Evolutionary conservation across 1,284 basidiomycete species (phyloP).

Genomic region (Neolentinus lepideus): DNA sequence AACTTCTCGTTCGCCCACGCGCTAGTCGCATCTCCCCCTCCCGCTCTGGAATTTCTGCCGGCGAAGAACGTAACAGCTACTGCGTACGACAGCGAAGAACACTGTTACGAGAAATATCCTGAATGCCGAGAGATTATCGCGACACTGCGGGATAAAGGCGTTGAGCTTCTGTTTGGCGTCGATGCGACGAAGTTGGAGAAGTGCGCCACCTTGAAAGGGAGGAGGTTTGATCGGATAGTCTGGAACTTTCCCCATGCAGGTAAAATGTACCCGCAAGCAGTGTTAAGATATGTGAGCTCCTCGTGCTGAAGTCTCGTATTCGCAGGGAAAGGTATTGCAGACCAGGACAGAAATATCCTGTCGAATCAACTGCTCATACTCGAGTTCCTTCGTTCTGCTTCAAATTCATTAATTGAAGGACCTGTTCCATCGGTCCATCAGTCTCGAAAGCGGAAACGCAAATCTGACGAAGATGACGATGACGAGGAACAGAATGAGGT

Average conservation of each 20-base stretch:
- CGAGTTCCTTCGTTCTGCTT: constrained; percentile 75
- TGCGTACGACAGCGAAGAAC: constrained; percentile 76
- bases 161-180: constrained; percentile 73
- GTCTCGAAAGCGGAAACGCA: constrained; percentile 36
- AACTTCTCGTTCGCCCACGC: constrained; percentile 92
- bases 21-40: constrained; percentile 51
- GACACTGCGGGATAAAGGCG: constrained; percentile 52
- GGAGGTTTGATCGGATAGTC: constrained; percentile 74
- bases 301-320: constrained; percentile 8
- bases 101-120: constrained; percentile 82
- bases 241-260: constrained; percentile 99
- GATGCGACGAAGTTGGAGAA: constrained; percentile 80
- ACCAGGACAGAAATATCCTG: constrained; percentile 91
- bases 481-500: constrained; percentile 20
- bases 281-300: background rate
- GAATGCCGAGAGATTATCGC: constrained; percentile 63
- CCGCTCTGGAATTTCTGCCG: constrained; percentile 45
- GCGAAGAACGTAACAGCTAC: constrained; percentile 78
- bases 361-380: constrained; percentile 89
- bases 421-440: constrained; percentile 36
- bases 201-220: constrained; percentile 42
- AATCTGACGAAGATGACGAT: constrained; percentile 31
- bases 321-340: constrained; percentile 87
- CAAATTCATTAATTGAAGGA: constrained; percentile 57
- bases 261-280: constrained; percentile 26